Evolutionary conservation across 768 basidiomycete genomes (phyloP).

Genomic region (Kwoniella bestiolae): DNA sequence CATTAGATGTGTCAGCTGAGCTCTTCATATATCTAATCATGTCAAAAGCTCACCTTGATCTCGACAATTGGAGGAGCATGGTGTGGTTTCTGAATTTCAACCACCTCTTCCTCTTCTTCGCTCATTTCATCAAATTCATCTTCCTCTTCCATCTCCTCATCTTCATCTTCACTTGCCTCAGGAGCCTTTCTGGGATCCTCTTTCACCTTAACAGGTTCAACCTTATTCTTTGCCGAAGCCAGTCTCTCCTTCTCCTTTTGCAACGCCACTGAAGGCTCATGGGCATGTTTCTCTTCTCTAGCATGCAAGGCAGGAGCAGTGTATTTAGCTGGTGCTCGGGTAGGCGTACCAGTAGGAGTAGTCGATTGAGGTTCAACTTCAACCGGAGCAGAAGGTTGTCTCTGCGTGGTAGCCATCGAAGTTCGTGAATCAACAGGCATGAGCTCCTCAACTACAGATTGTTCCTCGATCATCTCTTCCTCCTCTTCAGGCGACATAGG

Average conservation of each 20-base stretch:
- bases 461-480: conserved; percentile 28
- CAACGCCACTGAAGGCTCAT: conserved; percentile 13
- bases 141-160: conserved; percentile 20
- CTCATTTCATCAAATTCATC: conserved; percentile 14
- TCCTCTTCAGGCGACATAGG: conserved; percentile 24
- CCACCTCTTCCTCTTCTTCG: conserved; percentile 22
- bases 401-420: conserved; percentile 3
- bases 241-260: background rate
- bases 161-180: conserved; percentile 8
- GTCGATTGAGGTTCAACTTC: conserved; percentile 20
- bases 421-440: background rate
- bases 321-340: conserved; percentile 1
- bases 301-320: conserved; percentile 10
- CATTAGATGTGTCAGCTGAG: background rate
- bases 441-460: conserved; percentile 20
- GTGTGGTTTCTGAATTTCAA: background rate
- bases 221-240: background rate
- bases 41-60: conserved; percentile 7
- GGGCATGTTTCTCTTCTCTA: conserved; percentile 18
- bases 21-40: background rate
- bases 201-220: background rate
- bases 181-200: background rate
- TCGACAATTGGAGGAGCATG: background rate
- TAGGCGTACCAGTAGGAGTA: conserved; percentile 36
- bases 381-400: conserved; percentile 6